Conservation (phyloP, 192 early-diverging fungal genomes). For the Podila epigama region DNA sequence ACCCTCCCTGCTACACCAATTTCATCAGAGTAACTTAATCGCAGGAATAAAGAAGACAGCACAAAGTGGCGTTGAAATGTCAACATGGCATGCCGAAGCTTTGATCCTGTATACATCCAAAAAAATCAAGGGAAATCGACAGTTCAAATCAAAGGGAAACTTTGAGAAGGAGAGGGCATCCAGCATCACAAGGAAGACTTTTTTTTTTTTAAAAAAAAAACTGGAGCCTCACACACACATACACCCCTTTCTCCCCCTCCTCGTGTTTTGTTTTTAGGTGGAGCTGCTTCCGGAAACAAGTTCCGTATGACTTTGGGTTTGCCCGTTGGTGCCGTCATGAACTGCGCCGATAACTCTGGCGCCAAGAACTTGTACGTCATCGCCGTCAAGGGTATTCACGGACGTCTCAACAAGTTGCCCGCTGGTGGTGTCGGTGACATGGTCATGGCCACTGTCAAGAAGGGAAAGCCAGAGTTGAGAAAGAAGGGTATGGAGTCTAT, state of each 20-base stretch:
- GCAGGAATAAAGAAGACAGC: too few species aligned
- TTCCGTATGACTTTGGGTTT: constrained; percentile 99
- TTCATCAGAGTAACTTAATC: too few species aligned
- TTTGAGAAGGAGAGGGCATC: too few species aligned
- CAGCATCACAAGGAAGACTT: too few species aligned
- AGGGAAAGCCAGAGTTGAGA: constrained; percentile 99
- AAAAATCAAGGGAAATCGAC: background rate
- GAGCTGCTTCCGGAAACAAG: constrained; percentile 89
- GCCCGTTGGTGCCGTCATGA: constrained; percentile 92
- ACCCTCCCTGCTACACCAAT: too few species aligned
- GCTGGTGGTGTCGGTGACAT: constrained; percentile 99
- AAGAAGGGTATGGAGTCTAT: constrained; percentile 99
- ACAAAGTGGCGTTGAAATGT: background rate
- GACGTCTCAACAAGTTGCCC: constrained; percentile 96
- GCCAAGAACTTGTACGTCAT: constrained; percentile 99
- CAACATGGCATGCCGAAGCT: background rate
- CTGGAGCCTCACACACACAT: too few species aligned
- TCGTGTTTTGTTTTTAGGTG: too few species aligned
- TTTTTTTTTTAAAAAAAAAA: too few species aligned
- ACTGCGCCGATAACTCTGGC: constrained; percentile 99
- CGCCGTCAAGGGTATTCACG: constrained; percentile 95
- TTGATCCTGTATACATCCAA: background rate
- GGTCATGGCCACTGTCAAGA: constrained; percentile 99
- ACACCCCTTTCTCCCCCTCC: too few species aligned
- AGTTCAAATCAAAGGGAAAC: background rate